These are phyloP conservation scores for Euptelea pleiosperma DNA, from an alignment of 164 flowering plant species.

Conservation along the genomic window DNA sequence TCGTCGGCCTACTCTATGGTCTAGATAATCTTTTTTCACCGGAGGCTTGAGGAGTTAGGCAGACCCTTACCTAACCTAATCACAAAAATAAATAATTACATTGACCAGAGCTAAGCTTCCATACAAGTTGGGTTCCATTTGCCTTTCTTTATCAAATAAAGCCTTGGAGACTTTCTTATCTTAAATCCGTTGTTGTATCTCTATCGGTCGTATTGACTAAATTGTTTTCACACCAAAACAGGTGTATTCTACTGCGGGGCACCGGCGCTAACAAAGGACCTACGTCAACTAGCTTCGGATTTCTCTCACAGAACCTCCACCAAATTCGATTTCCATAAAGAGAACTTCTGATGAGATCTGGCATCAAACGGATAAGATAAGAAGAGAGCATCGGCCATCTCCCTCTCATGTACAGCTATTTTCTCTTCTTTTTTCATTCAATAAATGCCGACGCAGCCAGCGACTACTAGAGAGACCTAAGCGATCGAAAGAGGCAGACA, in stretches of 20 bases:
- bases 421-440: too few species aligned
- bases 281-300: constrained; percentile 41
- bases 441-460: too few species aligned
- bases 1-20: too few species aligned
- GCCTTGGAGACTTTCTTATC: neutral
- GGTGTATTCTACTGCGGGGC: constrained; percentile 56
- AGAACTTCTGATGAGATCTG: constrained; percentile 39
- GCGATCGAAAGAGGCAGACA: too few species aligned
- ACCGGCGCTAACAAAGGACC: constrained; percentile 39
- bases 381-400: too few species aligned
- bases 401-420: too few species aligned
- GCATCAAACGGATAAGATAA: too few species aligned
- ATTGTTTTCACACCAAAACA: constrained; percentile 1
- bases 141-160: neutral
- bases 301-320: constrained; percentile 49
- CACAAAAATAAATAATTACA: too few species aligned
- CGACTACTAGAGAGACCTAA: too few species aligned
- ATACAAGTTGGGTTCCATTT: neutral
- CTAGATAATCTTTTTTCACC: too few species aligned
- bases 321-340: constrained; percentile 54
- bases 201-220: neutral
- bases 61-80: too few species aligned
- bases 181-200: neutral
- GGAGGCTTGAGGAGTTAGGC: too few species aligned
- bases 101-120: neutral